These are phyloP conservation scores for Quercus phellos DNA, from an alignment of 331 rosid genomes.

Conservation along the genomic window DNA sequence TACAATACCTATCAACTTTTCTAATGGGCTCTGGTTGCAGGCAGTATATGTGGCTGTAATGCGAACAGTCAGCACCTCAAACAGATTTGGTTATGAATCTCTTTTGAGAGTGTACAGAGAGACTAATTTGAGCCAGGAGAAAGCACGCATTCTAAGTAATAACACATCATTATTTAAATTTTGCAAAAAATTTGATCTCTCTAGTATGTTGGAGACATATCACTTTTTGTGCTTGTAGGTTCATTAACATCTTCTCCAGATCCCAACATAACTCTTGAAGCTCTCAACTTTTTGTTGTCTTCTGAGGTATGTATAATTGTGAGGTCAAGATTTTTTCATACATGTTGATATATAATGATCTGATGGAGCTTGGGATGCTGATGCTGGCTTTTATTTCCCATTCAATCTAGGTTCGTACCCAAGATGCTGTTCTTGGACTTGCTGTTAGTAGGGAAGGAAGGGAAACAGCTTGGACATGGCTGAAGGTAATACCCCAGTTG, in stretches of 20 bases:
- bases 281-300: conserved; percentile 33
- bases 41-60: conserved; percentile 79
- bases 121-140: conserved; percentile 81
- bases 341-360: background rate
- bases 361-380: background rate
- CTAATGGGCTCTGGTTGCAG: conserved; percentile 42
- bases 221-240: conserved; percentile 19
- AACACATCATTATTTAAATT: background rate
- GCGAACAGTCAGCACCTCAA: conserved; percentile 47
- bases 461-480: conserved; percentile 86
- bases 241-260: conserved; percentile 50
- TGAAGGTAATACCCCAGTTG: conserved; percentile 51
- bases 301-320: conserved; percentile 33
- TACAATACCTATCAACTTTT: conserved; percentile 13
- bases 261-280: background rate
- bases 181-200: background rate
- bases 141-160: conserved; percentile 78
- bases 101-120: conserved; percentile 77
- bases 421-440: conserved; percentile 79
- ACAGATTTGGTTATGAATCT: conserved; percentile 60
- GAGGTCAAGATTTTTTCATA: background rate
- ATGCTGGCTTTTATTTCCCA: background rate
- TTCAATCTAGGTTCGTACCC: conserved; percentile 68
- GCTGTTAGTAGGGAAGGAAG: conserved; percentile 61
- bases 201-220: background rate